Conservation (phyloP, 768 basidiomycete species). For the Phylloporus arenicola region DNA sequence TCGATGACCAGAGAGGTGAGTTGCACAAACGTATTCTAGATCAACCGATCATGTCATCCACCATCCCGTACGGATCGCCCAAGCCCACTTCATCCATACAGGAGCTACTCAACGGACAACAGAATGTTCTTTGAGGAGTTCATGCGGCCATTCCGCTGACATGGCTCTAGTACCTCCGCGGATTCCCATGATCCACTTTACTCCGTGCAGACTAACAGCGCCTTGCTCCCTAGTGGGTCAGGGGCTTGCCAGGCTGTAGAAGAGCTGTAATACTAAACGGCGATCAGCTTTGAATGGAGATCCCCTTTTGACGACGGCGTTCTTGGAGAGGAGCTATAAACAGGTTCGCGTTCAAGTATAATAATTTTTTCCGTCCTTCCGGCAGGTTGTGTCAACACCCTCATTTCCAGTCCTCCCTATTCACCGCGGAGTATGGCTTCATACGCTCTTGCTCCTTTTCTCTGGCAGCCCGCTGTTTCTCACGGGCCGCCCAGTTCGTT, state of each 20-base stretch:
- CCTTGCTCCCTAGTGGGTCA: neutral
- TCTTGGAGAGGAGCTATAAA: neutral
- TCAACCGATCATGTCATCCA: no score
- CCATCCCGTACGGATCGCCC: no score
- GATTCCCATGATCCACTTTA: neutral
- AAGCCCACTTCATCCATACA: no score
- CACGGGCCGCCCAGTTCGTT: neutral
- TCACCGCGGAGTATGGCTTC: conserved; percentile 7
- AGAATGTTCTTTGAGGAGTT: neutral
- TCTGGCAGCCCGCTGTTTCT: neutral
- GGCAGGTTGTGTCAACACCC: neutral
- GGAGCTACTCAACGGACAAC: no score
- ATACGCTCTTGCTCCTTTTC: neutral
- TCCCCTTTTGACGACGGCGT: neutral
- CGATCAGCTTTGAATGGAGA: neutral
- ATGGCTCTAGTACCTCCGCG: no score
- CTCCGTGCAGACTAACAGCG: neutral
- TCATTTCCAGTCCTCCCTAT: neutral
- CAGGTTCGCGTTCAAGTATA: no score
- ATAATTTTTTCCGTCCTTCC: neutral
- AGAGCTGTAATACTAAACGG: no score
- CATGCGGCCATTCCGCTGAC: no score
- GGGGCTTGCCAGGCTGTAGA: neutral
- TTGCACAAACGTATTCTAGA: no score
- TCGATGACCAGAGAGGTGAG: neutral